These are phyloP conservation scores for Fusarium tuaranense DNA, from an alignment of 2,329 filamentous ascomycete species.

Conservation along the genomic window DNA sequence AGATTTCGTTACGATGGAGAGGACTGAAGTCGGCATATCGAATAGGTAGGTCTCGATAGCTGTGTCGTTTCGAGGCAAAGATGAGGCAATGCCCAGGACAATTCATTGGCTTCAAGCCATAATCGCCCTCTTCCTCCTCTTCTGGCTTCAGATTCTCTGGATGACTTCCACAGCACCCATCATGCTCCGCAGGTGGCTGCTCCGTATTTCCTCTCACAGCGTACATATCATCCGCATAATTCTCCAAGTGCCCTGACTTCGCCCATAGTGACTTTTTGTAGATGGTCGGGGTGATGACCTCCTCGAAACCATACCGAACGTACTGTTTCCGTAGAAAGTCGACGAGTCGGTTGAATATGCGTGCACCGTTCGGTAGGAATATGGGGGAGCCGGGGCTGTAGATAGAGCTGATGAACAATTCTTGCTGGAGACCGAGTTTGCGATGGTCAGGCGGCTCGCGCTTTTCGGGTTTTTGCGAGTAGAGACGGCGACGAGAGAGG, in stretches of 20 bases:
- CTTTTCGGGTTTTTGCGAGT: conserved; percentile 46
- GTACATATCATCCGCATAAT: conserved; percentile 94
- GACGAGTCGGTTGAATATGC: conserved; percentile 86
- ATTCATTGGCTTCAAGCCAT: conserved; percentile 93
- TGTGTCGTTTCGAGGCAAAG: conserved; percentile 78
- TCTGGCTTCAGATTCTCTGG: conserved; percentile 38
- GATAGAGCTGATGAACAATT: conserved; percentile 81
- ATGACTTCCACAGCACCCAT: conserved; percentile 49
- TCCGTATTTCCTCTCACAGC: conserved; percentile 71
- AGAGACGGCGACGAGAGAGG: conserved; percentile 45
- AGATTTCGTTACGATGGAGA: conserved; percentile 88
- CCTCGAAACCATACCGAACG: conserved; percentile 84
- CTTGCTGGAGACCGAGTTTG: conserved; percentile 72
- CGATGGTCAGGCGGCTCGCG: conserved; percentile 66
- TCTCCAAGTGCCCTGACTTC: conserved; percentile 87
- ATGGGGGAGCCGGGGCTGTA: conserved; percentile 90
- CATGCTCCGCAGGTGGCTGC: conserved; percentile 18
- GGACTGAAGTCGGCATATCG: conserved; percentile 90
- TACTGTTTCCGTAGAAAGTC: conserved; percentile 88
- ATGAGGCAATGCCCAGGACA: conserved; percentile 90
- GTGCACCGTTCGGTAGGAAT: conserved; percentile 83
- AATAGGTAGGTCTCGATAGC: conserved; percentile 84
- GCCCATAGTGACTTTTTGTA: conserved; percentile 92
- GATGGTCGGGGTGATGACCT: conserved; percentile 90
- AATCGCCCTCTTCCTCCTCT: conserved; percentile 76